These are phyloP conservation scores for Pseudogymnoascus sp. DNA, from an alignment of 2,329 filamentous ascomycete species.

Conservation along the genomic window DNA sequence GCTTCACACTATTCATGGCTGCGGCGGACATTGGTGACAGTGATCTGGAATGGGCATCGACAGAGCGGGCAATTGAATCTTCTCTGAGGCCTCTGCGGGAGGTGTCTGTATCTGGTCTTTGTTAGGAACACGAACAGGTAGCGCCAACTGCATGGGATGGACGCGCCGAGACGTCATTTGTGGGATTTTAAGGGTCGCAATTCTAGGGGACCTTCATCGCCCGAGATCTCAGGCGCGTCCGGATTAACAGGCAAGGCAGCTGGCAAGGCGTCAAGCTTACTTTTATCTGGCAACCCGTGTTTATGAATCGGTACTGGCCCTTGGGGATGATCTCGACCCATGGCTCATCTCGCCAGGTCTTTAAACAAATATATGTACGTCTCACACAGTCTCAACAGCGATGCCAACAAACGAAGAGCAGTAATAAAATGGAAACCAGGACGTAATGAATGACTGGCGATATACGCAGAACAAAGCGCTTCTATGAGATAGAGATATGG, in stretches of 20 bases:
- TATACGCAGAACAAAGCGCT: neutral
- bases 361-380: slow-evolving; percentile 4
- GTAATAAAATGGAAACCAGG: neutral
- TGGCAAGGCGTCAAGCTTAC: neutral
- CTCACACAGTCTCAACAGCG: slow-evolving; percentile 6
- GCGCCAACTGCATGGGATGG: neutral
- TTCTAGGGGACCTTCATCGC: slow-evolving; percentile 5
- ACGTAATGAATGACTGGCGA: slow-evolving; percentile 3
- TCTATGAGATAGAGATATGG: slow-evolving; percentile 3
- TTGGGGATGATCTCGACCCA: slow-evolving; percentile 2
- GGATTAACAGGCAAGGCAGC: neutral
- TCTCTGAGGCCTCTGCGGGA: neutral
- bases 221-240: neutral
- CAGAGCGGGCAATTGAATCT: slow-evolving; percentile 3
- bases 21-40: slow-evolving; percentile 23
- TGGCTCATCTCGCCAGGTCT: slow-evolving; percentile 1
- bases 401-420: slow-evolving; percentile 2
- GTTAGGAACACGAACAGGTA: neutral
- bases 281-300: slow-evolving; percentile 3
- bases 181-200: slow-evolving; percentile 3
- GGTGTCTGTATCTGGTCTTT: neutral
- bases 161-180: slow-evolving; percentile 6
- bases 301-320: slow-evolving; percentile 7
- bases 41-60: slow-evolving; percentile 19
- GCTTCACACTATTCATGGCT: slow-evolving; percentile 23